Conservation (phyloP, 371 early-diverging fungal species). For the Chytridium lagenaria region DNA sequence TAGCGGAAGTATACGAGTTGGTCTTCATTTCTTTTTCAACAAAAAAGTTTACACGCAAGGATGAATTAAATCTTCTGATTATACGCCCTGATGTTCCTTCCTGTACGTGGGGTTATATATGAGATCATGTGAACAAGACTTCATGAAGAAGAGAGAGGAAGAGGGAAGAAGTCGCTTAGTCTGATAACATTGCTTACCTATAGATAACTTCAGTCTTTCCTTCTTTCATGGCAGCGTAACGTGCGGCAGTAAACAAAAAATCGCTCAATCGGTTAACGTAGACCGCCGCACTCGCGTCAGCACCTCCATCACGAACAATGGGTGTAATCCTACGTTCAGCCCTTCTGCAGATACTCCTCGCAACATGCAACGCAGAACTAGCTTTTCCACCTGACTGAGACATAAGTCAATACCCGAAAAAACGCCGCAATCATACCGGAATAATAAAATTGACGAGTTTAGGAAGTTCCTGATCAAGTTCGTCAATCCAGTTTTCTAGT, state of each 20-base stretch:
- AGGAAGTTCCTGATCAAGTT: conserved; percentile 73
- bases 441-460: conserved; percentile 85
- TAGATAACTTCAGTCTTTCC: conserved; percentile 75
- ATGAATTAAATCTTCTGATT: too few species aligned
- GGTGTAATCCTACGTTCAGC: conserved; percentile 87
- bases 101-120: too few species aligned
- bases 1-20: too few species aligned
- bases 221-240: conserved; percentile 75
- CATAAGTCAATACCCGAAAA: neutral
- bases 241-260: conserved; percentile 85
- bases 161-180: too few species aligned
- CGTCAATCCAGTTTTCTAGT: conserved; percentile 90
- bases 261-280: conserved; percentile 89
- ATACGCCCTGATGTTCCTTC: neutral
- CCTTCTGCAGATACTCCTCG: conserved; percentile 80
- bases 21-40: conserved; percentile 6
- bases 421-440: conserved; percentile 60
- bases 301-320: conserved; percentile 65
- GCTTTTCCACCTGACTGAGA: conserved; percentile 76
- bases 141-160: too few species aligned
- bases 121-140: too few species aligned
- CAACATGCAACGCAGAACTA: conserved; percentile 71
- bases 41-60: too few species aligned
- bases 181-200: too few species aligned
- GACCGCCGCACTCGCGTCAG: conserved; percentile 68